Base-by-base conservation (phyloP, 2,329 filamentous ascomycete species). In the Aspergillus sp. region DNA sequence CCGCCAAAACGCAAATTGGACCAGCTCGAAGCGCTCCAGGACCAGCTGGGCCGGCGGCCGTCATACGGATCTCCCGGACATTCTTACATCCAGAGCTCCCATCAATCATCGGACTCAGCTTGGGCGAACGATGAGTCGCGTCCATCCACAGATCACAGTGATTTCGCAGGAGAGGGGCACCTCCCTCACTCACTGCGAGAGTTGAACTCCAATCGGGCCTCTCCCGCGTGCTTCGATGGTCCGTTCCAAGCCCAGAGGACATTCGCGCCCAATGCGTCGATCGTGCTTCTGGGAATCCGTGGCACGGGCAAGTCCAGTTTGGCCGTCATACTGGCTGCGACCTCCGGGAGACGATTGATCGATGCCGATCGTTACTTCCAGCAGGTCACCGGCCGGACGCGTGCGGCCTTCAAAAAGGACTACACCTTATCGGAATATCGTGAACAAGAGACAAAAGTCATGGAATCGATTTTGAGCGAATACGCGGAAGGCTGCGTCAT, bases 281-380 rank as follows among this genome's bases (percentile, higher is more conserved):
- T 92, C 50, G 81, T 91, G 5, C 76, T 92, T 16, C 81, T 88
- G 19, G 88, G 88, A 2, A 84, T 90, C 51, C 83, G 87, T 13
- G 88, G 88, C 10, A 84, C 86, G 4, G 88, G 88, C 14, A 91
- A 91, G 69, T 88, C 87, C 1, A 90, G 87, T 1, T 75, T 92
- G 10, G 88, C 86, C 13, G 82, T 92, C 45, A 89, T 92, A 56
- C 86, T 88, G 5, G 88, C 88, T 0, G 85, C 85, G 6, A 86
- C 87, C 45, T 84, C 88, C 68, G 82, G 84, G 49, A 79, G 86
- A 38, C 83, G 83, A 49, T 77, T 91, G 2, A 74, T 91, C 49
- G 88, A 91, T 56, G 79, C 85, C 31, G 88, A 91, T 58, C 78
- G 80, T 38, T 78, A 80, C 44, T 92, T 93, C 59, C 80, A 86